Base-by-base conservation (phyloP, 805 yeast species). In the Isabelozyma pseudorhagii region DNA sequence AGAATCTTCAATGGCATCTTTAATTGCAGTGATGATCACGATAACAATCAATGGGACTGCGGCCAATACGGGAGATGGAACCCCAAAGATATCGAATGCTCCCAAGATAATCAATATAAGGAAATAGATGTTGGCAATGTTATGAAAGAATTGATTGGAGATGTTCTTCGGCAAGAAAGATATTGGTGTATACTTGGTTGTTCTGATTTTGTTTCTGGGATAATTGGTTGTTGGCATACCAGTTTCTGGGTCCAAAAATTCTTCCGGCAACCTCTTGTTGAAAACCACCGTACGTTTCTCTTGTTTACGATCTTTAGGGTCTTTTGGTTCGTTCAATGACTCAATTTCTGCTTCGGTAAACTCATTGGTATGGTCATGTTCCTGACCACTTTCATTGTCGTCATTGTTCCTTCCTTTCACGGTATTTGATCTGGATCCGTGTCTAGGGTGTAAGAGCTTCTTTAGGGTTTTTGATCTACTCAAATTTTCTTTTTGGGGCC, bases 131-230 rank as follows among this genome's bases (percentile, higher is more conserved):
- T 93, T 93, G 42, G 99, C 99, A 54, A 92, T 81, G 66, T 92
- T 93, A 57, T 80, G 82, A 11, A 64, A 48, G 67, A 92, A 92
- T 71, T 94, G 98, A 54, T 80, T 78, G 43, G 71, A 67, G 44
- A 93, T 66, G 68, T 93, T 91, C 66, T 91, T 91, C 3, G 98
- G 98, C 29, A 94, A 55, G 62, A 93, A 93, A 8, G 90, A 75
- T 43, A 94, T 63, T 5, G 98, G 97, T 2, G 97, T 93, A 68
- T 93, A 93, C 71, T 90, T 93, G 2, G 99, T 90, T 0, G 98
- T 91, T 72, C 97, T 83, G 57, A 94, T 89, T 67, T 94, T 92
- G 74, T 93, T 93, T 60, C 97, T 79, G 9, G 96, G 83, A 62
- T 87, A 93, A n/a, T 67, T 63, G 0, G 76, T 74, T 15, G 60